phyloP scores from a whole-genome alignment of 371 early-diverging fungal genomes.

The Mucor saturninus region DNA sequence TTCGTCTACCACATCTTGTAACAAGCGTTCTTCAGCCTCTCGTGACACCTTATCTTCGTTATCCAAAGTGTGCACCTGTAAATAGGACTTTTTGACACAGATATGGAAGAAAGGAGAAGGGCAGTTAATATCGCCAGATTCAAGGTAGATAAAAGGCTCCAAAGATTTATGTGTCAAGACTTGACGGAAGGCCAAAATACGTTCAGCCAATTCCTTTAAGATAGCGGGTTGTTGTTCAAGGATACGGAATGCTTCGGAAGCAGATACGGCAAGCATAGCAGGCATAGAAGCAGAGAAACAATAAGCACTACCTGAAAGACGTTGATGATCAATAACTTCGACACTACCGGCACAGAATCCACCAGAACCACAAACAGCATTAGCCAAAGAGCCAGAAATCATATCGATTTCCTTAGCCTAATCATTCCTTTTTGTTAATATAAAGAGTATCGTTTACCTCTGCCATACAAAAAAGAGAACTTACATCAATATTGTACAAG shows the following conservation, averaged over 20 bases:
- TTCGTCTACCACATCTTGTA: conserved; percentile 89
- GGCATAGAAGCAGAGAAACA: conserved; percentile 99
- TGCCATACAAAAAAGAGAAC: neutral
- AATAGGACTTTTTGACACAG: conserved; percentile 56
- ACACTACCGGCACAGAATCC: conserved; percentile 94
- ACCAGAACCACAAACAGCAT: conserved; percentile 88
- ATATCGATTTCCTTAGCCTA: conserved; percentile 89
- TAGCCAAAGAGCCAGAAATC: conserved; percentile 90
- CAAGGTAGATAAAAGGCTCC: conserved; percentile 52
- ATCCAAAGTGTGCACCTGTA: conserved; percentile 37
- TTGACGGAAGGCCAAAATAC: conserved; percentile 45
- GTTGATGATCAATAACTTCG: conserved; percentile 94
- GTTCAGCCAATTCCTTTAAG: conserved; percentile 44
- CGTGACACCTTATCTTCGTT: conserved; percentile 41
- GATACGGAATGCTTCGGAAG: conserved; percentile 85
- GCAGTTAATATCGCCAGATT: conserved; percentile 53
- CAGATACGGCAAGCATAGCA: conserved; percentile 91
- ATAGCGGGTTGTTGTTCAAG: conserved; percentile 54
- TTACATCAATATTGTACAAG: conserved; percentile 70
- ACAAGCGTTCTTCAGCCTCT: conserved; percentile 64
- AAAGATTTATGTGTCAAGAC: conserved; percentile 43
- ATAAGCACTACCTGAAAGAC: conserved; percentile 94
- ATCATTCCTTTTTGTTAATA: neutral
- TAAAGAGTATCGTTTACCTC: neutral
- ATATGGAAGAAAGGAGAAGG: conserved; percentile 74